These are phyloP conservation scores for Sclerotinia minor DNA, from an alignment of 2,329 filamentous ascomycete genomes.

Conservation along the genomic window DNA sequence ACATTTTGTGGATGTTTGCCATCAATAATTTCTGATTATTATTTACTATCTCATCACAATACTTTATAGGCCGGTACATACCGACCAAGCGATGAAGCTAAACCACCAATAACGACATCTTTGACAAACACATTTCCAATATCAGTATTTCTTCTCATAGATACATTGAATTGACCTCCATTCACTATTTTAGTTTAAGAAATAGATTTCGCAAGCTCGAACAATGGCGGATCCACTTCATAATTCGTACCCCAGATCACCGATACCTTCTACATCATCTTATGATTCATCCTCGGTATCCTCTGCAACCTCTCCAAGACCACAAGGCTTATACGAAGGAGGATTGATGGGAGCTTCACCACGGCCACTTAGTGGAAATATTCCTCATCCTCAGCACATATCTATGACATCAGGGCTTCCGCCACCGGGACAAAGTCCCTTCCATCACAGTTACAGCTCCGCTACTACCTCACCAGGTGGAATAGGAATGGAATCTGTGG, in stretches of 20 bases:
- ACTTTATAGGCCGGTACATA: conserved; percentile 11
- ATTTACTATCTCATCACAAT: background rate
- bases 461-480: conserved; percentile 38
- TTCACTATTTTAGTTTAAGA: conserved; percentile 28
- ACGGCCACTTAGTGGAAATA: conserved; percentile 51
- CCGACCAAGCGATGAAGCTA: conserved; percentile 20
- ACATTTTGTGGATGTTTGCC: background rate
- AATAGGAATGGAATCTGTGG: conserved; percentile 59
- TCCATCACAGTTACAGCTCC: conserved; percentile 38
- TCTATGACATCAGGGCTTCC: conserved; percentile 54
- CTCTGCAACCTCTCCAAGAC: conserved; percentile 60
- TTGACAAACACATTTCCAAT: background rate
- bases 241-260: conserved; percentile 60
- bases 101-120: conserved; percentile 14
- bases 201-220: conserved; percentile 26
- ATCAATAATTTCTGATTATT: conserved; percentile 3
- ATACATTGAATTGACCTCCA: background rate
- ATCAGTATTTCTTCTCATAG: conserved; percentile 6
- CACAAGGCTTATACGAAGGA: conserved; percentile 53
- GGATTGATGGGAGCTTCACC: conserved; percentile 55
- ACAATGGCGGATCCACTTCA: conserved; percentile 58
- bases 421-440: conserved; percentile 34
- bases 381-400: conserved; percentile 51
- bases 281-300: conserved; percentile 66
- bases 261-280: conserved; percentile 60